These are phyloP conservation scores for Crucihimalaya himalaica DNA, from an alignment of 345 rosid species.

Conservation along the genomic window DNA sequence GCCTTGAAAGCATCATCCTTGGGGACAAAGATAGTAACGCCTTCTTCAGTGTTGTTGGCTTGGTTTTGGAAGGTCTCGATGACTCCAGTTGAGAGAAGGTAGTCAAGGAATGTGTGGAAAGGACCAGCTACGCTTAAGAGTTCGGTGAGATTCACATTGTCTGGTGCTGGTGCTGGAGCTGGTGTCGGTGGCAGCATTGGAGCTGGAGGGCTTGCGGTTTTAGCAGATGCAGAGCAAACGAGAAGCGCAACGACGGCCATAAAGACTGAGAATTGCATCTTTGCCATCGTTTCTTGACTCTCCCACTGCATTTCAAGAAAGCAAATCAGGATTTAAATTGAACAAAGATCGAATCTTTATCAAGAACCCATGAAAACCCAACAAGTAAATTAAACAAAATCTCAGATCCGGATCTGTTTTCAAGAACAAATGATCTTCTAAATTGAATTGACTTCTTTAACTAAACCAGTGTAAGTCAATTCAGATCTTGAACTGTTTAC, in stretches of 20 bases:
- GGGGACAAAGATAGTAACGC: conserved; percentile 88
- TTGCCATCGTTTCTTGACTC: conserved; percentile 28
- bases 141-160: conserved; percentile 65
- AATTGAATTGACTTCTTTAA: not conserved
- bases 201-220: conserved; percentile 61
- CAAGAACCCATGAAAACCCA: not conserved
- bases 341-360: conserved; percentile 13
- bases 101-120: conserved; percentile 67
- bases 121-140: conserved; percentile 90
- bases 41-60: conserved; percentile 86
- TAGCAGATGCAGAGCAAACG: conserved; percentile 48
- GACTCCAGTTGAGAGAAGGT: conserved; percentile 72
- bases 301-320: conserved; percentile 24
- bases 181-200: conserved; percentile 51
- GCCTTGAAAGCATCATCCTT: conserved; percentile 77
- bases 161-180: conserved; percentile 77
- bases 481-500: conserved; percentile 27
- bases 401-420: conserved; percentile 42
- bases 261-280: conserved; percentile 48
- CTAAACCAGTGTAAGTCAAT: not conserved
- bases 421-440: not conserved
- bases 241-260: conserved; percentile 46
- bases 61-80: conserved; percentile 84
- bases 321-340: conserved; percentile 4
- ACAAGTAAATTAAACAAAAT: conserved; percentile 4